Evolutionary conservation across 306 rosid genomes (phyloP).

Genomic region (Vigna unguiculata): DNA sequence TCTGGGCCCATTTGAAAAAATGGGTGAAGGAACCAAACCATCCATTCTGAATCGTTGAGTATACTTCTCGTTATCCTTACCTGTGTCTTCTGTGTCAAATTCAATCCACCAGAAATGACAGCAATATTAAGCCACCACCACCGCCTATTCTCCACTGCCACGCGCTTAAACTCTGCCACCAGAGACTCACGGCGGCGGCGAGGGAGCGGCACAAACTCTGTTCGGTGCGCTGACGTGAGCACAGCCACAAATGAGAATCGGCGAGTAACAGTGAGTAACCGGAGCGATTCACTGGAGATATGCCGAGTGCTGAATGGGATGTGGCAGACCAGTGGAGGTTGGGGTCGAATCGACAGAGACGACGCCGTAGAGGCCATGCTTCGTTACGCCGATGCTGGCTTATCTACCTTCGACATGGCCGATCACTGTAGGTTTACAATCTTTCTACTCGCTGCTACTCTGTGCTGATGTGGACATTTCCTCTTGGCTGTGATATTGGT

Average conservation of each 20-base stretch:
- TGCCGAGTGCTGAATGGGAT: constrained; percentile 83
- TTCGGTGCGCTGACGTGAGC: constrained; percentile 55
- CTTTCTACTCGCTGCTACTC: neutral
- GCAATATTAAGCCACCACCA: constrained; percentile 34
- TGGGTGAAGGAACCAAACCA: neutral
- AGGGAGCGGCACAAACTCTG: constrained; percentile 24
- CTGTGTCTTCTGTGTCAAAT: neutral
- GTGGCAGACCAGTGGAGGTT: constrained; percentile 94
- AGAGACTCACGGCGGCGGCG: constrained; percentile 19
- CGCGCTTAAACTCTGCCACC: constrained; percentile 35
- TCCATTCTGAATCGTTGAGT: neutral
- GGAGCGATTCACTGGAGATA: constrained; percentile 72
- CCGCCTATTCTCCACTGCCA: constrained; percentile 33
- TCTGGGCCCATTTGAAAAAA: neutral
- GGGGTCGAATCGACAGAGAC: constrained; percentile 88
- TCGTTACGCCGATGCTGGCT: constrained; percentile 82
- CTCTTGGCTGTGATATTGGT: neutral
- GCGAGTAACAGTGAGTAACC: constrained; percentile 57
- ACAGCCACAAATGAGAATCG: constrained; percentile 49
- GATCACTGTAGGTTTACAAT: constrained; percentile 72
- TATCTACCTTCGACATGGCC: constrained; percentile 93
- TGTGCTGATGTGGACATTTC: constrained; percentile 32
- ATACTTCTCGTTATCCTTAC: constrained; percentile 42
- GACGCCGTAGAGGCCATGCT: constrained; percentile 91
- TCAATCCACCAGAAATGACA: constrained; percentile 46